Conservation (phyloP, 2,329 filamentous ascomycete genomes). For the Incumbomyces delicatus region DNA sequence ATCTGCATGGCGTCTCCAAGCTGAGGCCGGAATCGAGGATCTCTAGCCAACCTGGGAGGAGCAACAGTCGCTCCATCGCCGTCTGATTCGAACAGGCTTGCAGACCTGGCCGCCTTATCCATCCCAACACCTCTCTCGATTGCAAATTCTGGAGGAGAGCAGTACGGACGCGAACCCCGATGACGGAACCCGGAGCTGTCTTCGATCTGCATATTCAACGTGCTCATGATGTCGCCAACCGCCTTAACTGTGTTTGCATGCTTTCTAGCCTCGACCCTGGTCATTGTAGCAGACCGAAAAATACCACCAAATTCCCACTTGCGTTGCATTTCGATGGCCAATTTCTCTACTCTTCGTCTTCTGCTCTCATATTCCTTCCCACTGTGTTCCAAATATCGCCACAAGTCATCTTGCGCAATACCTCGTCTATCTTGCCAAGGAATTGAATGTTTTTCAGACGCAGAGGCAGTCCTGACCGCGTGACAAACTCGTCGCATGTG, state of each 20-base stretch:
- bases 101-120: conserved; percentile 7
- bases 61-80: conserved; percentile 14
- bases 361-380: neutral
- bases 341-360: neutral
- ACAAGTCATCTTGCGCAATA: neutral
- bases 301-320: conserved; percentile 2
- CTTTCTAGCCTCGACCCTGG: conserved; percentile 5
- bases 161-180: conserved; percentile 11
- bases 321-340: conserved; percentile 1
- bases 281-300: conserved; percentile 3
- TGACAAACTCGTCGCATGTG: neutral
- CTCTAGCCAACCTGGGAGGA: conserved; percentile 18
- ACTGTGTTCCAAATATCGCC: neutral
- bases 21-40: conserved; percentile 19
- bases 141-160: conserved; percentile 16
- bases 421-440: neutral
- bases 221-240: conserved; percentile 15
- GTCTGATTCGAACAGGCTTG: conserved; percentile 18
- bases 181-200: neutral
- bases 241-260: conserved; percentile 13
- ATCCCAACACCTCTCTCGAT: conserved; percentile 13
- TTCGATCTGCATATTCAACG: conserved; percentile 7
- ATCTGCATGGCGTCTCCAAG: conserved; percentile 14
- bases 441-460: neutral
- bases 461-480: neutral